A percentile compares a stretch with the other conserved stretches of the same genome.
phyloP scores from a whole-genome alignment of 164 flowering plant genomes.

The Euptelea pleiosperma region DNA sequence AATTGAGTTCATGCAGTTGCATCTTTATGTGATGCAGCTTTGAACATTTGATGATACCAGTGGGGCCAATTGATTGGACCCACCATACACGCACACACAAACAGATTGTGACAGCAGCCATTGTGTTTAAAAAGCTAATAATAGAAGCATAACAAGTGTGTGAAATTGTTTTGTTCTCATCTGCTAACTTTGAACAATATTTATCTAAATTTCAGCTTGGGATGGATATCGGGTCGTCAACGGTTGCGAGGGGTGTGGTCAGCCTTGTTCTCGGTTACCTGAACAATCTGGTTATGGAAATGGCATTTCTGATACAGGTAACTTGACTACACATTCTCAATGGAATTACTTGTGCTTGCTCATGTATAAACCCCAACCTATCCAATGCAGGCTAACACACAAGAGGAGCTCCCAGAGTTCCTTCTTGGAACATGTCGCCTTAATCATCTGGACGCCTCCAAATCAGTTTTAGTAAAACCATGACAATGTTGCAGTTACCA shows the following conservation, averaged over 20 bases:
- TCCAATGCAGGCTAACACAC: slow-evolving; percentile 56
- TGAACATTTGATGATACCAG: too few species aligned
- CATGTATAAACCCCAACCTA: background rate
- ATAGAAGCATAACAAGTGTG: background rate
- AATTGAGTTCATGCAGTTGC: too few species aligned
- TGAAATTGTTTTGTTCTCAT: background rate
- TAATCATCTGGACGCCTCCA: slow-evolving; percentile 67
- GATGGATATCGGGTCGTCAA: slow-evolving; percentile 84
- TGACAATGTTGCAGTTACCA: slow-evolving; percentile 12
- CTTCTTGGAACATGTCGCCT: slow-evolving; percentile 89
- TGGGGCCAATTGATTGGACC: background rate
- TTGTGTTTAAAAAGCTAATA: too few species aligned
- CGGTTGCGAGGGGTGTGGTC: slow-evolving; percentile 90
- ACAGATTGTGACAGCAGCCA: background rate
- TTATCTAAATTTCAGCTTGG: slow-evolving; percentile 49
- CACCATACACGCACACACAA: too few species aligned
- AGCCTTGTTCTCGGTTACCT: slow-evolving; percentile 91
- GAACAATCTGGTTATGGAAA: slow-evolving; percentile 80
- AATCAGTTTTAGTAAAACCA: slow-evolving; percentile 40
- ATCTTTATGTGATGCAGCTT: background rate
- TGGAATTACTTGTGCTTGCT: background rate
- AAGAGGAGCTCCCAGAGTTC: slow-evolving; percentile 81
- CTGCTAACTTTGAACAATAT: background rate
- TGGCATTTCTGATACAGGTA: slow-evolving; percentile 96
- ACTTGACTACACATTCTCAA: background rate